Base-by-base conservation (phyloP, 2,329 filamentous ascomycete genomes). In the Lecanoromycetidae sp. region DNA sequence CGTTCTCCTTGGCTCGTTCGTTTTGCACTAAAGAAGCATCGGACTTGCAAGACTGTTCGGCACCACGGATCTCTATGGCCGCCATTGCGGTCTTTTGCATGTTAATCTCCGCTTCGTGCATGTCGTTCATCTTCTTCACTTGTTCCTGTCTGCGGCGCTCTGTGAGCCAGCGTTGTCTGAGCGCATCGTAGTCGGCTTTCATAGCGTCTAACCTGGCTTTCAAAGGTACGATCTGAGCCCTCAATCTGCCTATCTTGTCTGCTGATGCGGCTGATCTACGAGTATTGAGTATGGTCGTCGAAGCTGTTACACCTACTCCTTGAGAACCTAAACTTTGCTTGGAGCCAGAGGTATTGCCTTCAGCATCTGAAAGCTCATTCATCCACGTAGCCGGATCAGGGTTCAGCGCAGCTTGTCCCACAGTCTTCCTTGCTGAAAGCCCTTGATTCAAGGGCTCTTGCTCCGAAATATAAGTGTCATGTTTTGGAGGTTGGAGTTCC, bases 211-310 rank as follows among this genome's bases (percentile, higher is more conserved):
- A 35, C 30, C 40, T 52, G 15, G 37, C 37, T 22, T 52, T 46
- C 27, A 48, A 19, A 22, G 35, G 51, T n/a, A 48, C 46, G 32
- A 46, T 41, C 32, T 53, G 52, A 17, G 62, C 48, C 22, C 23
- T 51, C 26, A 51, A 23, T 3, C 23, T 30, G 20, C 19, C 32
- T 20, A 34, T 23, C 20, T 54, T 55, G 5, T 60, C 64, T 12
- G 60, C 40, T 23, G 32, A 30, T 19, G 38, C 26, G 8, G 6
- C 13, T 22, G n/a, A n/a, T n/a, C n/a, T n/a, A n/a, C n/a, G n/a
- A n/a, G n/a, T n/a, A n/a, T n/a, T n/a, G n/a, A n/a, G n/a, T n/a
- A n/a, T n/a, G n/a, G n/a, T n/a, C n/a, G n/a, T n/a, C n/a, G n/a
- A n/a, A n/a, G n/a, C n/a, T n/a, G n/a, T n/a, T n/a, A n/a, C n/a